Percentiles rank a stretch among this genome's conserved stretches.
These are phyloP conservation scores for Beauveria varroae DNA, from an alignment of 2,329 filamentous ascomycete species.

Conservation along the genomic window DNA sequence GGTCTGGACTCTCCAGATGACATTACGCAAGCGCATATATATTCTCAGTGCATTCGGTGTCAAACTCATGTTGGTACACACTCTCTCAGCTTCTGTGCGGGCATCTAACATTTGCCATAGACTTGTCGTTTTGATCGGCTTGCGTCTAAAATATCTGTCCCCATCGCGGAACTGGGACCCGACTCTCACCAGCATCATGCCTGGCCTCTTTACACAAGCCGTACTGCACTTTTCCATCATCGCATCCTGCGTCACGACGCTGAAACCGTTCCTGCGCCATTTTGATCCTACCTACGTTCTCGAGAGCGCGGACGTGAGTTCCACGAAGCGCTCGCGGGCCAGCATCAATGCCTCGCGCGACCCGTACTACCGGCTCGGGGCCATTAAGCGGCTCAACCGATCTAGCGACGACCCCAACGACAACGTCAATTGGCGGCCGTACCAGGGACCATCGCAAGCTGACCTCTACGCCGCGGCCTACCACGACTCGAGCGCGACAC, in stretches of 20 bases:
- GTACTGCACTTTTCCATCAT: conserved; percentile 10
- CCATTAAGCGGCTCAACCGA: background rate
- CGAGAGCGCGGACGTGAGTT: conserved; percentile 10
- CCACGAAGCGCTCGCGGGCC: background rate
- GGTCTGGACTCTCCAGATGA: conserved; percentile 10
- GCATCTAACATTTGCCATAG: background rate
- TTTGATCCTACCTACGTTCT: conserved; percentile 11
- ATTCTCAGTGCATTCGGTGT: conserved; percentile 6
- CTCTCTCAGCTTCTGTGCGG: background rate
- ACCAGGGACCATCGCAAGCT: background rate
- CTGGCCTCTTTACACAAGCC: background rate
- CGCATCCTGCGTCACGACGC: conserved; percentile 8
- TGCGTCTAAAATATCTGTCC: background rate
- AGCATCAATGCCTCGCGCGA: background rate
- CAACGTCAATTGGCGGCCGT: conserved; percentile 8
- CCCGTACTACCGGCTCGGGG: conserved; percentile 11
- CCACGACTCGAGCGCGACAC: background rate
- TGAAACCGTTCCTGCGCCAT: conserved; percentile 12
- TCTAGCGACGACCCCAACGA: background rate
- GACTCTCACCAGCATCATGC: background rate
- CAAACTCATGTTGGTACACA: background rate
- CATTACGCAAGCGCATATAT: conserved; percentile 7
- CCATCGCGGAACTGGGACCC: background rate
- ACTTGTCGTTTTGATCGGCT: background rate
- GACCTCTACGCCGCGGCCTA: background rate